A percentile compares a stretch with the other conserved stretches of the same genome.
phyloP scores from a whole-genome alignment of 1,284 basidiomycete genomes.

The Ustilago nuda region DNA sequence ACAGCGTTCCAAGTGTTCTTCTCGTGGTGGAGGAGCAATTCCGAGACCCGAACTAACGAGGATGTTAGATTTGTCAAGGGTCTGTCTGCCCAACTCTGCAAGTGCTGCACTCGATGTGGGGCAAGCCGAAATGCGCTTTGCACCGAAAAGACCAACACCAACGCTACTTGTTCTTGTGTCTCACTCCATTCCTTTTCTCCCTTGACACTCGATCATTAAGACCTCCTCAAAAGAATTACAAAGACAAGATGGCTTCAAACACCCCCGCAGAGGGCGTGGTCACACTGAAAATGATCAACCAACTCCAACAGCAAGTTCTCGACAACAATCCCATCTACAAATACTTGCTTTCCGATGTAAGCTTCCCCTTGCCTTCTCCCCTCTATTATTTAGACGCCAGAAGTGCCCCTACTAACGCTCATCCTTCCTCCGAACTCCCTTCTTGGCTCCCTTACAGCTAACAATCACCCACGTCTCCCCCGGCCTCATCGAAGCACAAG shows the following conservation, averaged over 20 bases:
- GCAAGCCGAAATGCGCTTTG: constrained; percentile 1
- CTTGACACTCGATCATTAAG: not conserved
- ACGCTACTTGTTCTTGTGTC: not conserved
- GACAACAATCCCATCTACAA: constrained; percentile 55
- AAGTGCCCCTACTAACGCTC: not conserved
- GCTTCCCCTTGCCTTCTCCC: constrained; percentile 1
- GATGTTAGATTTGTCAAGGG: not conserved
- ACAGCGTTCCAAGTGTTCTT: not conserved
- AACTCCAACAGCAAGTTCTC: constrained; percentile 43
- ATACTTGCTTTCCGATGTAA: constrained; percentile 49
- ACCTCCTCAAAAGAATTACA: not conserved
- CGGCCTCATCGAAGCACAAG: constrained; percentile 44
- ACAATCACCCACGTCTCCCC: constrained; percentile 27
- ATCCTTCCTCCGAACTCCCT: not conserved
- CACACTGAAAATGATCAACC: constrained; percentile 47
- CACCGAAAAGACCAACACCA: constrained; percentile 11
- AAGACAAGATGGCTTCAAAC: constrained; percentile 14
- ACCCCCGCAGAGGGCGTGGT: not conserved
- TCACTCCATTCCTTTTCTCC: not conserved
- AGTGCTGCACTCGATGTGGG: constrained; percentile 4
- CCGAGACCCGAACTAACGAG: constrained; percentile 20
- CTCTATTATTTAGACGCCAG: not conserved
- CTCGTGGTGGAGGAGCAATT: constrained; percentile 17
- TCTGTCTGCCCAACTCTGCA: not conserved
- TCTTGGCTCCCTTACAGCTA: constrained; percentile 11